phyloP scores from a whole-genome alignment of 1,139 yeast species.

The Yamadazyma buinensis region DNA sequence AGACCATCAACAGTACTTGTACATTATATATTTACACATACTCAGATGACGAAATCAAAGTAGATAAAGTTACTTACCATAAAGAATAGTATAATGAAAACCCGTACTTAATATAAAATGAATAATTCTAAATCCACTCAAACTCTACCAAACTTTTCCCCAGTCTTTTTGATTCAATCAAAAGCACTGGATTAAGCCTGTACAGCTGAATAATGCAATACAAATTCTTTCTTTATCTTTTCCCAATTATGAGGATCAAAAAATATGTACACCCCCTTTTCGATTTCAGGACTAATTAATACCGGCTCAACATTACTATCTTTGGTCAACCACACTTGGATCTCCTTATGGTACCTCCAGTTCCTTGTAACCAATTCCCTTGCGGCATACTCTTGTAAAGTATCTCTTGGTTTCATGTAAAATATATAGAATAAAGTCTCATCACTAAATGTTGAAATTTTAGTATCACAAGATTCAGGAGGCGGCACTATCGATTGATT shows the following conservation, averaged over 20 bases:
- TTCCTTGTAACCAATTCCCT: slow-evolving; percentile 84
- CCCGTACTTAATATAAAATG: background rate
- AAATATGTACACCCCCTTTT: slow-evolving; percentile 92
- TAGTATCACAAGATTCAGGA: slow-evolving; percentile 54
- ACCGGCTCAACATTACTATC: slow-evolving; percentile 89
- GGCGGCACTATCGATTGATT: slow-evolving; percentile 44
- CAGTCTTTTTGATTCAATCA: too few relatives aligned
- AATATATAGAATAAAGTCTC: slow-evolving; percentile 92
- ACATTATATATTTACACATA: slow-evolving; percentile 83
- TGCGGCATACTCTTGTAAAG: slow-evolving; percentile 91
- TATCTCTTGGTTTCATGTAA: slow-evolving; percentile 90
- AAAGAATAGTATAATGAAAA: slow-evolving; percentile 32
- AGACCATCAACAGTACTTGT: slow-evolving; percentile 73
- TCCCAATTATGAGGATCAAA: slow-evolving; percentile 98
- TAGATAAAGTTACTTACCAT: slow-evolving; percentile 80
- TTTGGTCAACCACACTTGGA: slow-evolving; percentile 95
- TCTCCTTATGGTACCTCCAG: slow-evolving; percentile 96
- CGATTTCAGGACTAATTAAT: slow-evolving; percentile 79
- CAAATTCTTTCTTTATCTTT: slow-evolving; percentile 80
- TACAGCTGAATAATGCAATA: slow-evolving; percentile 58
- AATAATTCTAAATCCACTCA: background rate
- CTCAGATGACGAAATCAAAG: slow-evolving; percentile 80
- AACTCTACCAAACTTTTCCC: too few relatives aligned
- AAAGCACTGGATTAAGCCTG: slow-evolving; percentile 36
- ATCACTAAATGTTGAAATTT: slow-evolving; percentile 76